Percentiles rank a stretch among this genome's conserved stretches.
Conservation (phyloP, 192 early-diverging fungal species). For the Podila clonocystis region DNA sequence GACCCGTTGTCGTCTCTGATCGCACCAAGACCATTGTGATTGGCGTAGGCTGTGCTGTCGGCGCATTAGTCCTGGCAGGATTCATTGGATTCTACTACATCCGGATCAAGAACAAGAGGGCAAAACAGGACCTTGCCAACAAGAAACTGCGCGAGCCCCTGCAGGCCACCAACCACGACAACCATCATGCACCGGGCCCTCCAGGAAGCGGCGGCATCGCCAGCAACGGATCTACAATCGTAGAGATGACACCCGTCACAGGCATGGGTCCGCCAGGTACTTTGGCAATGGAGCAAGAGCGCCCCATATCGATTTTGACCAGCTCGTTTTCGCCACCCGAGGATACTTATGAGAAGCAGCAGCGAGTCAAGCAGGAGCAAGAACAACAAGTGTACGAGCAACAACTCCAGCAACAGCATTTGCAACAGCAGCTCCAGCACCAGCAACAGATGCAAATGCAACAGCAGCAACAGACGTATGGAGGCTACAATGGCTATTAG, state of each 20-base stretch:
- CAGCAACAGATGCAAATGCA: conserved; percentile 27
- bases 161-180: neutral
- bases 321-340: conserved; percentile 27
- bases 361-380: neutral
- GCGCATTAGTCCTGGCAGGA: conserved; percentile 25
- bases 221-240: neutral
- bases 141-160: conserved; percentile 28
- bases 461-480: conserved; percentile 36
- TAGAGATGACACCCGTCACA: neutral
- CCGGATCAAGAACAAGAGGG: conserved; percentile 37
- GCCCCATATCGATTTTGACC: conserved; percentile 24
- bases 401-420: conserved; percentile 21
- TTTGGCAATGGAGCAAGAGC: conserved; percentile 1
- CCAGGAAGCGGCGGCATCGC: neutral
- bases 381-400: conserved; percentile 13
- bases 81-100: conserved; percentile 40
- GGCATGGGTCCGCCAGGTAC: neutral
- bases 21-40: conserved; percentile 41
- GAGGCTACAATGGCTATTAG: conserved; percentile 23
- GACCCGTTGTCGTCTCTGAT: conserved; percentile 14
- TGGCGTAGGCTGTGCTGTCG: conserved; percentile 42
- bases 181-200: neutral
- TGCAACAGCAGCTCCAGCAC: conserved; percentile 12
- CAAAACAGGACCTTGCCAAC: conserved; percentile 6
- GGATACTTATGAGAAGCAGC: conserved; percentile 3